Evolutionary conservation across 805 yeast genomes (phyloP), one percentile per base, ranked within the genome.

Genomic region (Peterozyma xylosa): DNA sequence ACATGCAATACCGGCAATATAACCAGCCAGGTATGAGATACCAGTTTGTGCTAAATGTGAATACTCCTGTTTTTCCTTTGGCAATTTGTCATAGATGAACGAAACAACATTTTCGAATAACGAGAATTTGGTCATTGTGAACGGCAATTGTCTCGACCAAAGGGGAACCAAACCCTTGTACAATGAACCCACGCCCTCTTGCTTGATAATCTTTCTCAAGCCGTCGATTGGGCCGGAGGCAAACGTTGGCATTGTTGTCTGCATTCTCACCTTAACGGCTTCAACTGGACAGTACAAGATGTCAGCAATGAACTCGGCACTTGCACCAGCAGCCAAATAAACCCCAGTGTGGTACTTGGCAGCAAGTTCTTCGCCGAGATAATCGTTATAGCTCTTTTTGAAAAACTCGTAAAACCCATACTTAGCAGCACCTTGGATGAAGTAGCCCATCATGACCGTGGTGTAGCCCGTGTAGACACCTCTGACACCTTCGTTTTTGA

Each of bases 141-240:
- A 44, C 2, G 47, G 47, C 17, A 44, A 37, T 41, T 44, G 47
- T 33, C 47, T 37, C 11, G 47, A 44, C 47, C 47, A 44, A 6
- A 44, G 32, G n/a, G 47, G 47, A 5, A 44, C 27, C 6, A 93
- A 90, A 34, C 99, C 99, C 70, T 89, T 91, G 68, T 90, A 91
- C 47, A 93, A 75, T 7, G 98, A 96, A 39, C 68, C 71, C 55
- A 88, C 76, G 29, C 99, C 99, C 73, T 93, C 99, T 66, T 90
- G 97, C 61, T 72, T 78, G 56, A 80, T 78, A 21, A 93, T 87
- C 14, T 80, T 73, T 34, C 71, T 60, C 48, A 93, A 68, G 2
- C 99, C 99, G 69, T 98, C 99, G 59, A 91, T 77, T 29, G 95
- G 74, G 67, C 99, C 99, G 48, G 96, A 86, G 46, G 88, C 70